Base-by-base conservation (phyloP, 2,329 filamentous ascomycete genomes). In the Ploettnerulaceae sp. region DNA sequence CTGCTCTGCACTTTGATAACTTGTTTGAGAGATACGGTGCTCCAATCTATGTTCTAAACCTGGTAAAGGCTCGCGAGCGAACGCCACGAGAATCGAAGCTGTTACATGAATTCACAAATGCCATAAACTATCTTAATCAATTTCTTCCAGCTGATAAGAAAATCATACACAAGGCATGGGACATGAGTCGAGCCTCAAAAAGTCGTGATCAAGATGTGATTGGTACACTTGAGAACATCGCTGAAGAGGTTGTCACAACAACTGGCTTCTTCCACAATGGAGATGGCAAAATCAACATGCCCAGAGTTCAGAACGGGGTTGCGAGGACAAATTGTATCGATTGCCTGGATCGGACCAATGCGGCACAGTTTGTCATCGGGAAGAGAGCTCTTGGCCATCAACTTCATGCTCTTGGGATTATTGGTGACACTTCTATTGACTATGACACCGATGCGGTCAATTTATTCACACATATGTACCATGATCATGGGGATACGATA, bases 281-380 rank as follows among this genome's bases (percentile, higher is more conserved):
- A 5, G 84, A 90, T 53, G 77, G 81, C 25, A 74, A 75, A 2
- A 79, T 80, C 29, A 77, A 77, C 15, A 73, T 78, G 3, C 73
- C 85, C 3, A 77, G 75, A 24, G 79, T 93, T 1, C 93, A 98
- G 64, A 95, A 95, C 55, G 93, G 93, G 7, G 79, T 98, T 31
- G 91, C 89, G 7, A 80, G 93, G 48, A 98, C 93, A 1, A 98
- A 98, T 62, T 98, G 93, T 65, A 97, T 98, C 58, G 93, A 98
- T 66, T 98, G 93, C 61, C 75, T 98, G 1, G 93, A 98, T 66
- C 84, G 93, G 17, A 98, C 93, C 7, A 98, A 98, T 63, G 93
- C 93, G 2, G 93, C 93, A 1, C 93, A 98, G 63, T 98, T 97
- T 58, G 90, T 98, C 22, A 94, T 98, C 58, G 93, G 89, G 4